phyloP scores from a whole-genome alignment of 495 filamentous ascomycete species.

The Cladorrhinum samala region DNA sequence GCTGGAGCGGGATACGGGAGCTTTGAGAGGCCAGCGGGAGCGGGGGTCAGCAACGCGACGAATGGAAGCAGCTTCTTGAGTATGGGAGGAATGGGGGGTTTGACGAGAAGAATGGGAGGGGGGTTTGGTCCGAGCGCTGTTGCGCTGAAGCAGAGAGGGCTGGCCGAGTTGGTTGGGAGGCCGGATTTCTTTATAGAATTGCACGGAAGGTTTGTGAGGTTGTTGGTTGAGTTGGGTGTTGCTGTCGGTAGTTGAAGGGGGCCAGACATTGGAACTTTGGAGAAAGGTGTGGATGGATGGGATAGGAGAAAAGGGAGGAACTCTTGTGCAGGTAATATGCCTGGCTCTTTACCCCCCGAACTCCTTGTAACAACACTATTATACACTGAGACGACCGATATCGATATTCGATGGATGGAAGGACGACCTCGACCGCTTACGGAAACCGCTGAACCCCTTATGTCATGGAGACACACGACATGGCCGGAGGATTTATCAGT shows the following conservation, averaged over 20 bases:
- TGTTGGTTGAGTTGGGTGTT: slow-evolving; percentile 61
- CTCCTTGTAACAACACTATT: no score
- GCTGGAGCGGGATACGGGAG: slow-evolving; percentile 26
- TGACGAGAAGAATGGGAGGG: slow-evolving; percentile 31
- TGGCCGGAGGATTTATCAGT: no score
- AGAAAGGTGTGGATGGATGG: not conserved
- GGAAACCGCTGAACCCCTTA: no score
- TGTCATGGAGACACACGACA: no score
- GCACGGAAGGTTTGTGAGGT: slow-evolving; percentile 69
- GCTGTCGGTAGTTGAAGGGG: slow-evolving; percentile 33
- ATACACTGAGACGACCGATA: no score
- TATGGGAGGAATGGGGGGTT: slow-evolving; percentile 36
- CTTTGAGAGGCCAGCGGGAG: slow-evolving; percentile 3
- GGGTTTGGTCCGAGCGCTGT: slow-evolving; percentile 37
- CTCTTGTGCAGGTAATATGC: no score
- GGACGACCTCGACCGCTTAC: no score
- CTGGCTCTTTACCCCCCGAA: no score
- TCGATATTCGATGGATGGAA: no score
- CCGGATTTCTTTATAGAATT: slow-evolving; percentile 85
- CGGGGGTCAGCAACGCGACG: not conserved
- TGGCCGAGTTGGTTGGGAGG: slow-evolving; percentile 80
- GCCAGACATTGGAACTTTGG: not conserved
- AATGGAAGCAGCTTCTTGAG: slow-evolving; percentile 38
- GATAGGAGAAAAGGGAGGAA: not conserved
- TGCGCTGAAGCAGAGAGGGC: slow-evolving; percentile 60